Percentiles rank a stretch among this genome's conserved stretches.
Evolutionary conservation across 1,139 yeast species (phyloP).

Genomic region (Sugiyamaella japonica): DNA sequence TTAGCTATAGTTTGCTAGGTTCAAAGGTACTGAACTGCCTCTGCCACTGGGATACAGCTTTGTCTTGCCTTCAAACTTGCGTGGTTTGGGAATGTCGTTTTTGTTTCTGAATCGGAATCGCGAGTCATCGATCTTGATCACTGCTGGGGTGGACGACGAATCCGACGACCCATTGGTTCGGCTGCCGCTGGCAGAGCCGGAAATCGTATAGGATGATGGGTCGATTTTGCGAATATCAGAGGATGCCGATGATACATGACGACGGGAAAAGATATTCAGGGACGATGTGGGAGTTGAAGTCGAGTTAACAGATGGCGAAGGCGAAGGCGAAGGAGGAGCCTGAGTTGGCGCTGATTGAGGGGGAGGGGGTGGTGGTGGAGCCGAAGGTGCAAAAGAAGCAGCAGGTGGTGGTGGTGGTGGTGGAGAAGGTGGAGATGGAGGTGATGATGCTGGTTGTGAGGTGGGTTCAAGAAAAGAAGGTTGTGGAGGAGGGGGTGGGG

Average conservation of each 20-base stretch:
- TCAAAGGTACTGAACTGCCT: constrained; percentile 89
- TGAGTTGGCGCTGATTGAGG: not conserved
- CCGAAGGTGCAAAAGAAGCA: constrained; percentile 17
- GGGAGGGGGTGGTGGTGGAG: constrained; percentile 23
- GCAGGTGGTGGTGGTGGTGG: constrained; percentile 26
- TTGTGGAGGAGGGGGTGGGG: constrained; percentile 31
- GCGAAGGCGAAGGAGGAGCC: constrained; percentile 17
- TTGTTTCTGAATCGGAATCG: constrained; percentile 72
- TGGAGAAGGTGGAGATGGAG: constrained; percentile 24
- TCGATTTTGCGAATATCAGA: constrained; percentile 36
- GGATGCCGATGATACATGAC: constrained; percentile 31
- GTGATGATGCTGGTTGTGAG: constrained; percentile 28
- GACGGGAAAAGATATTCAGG: constrained; percentile 27
- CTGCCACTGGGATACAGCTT: constrained; percentile 94
- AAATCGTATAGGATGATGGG: constrained; percentile 38
- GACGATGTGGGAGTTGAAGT: constrained; percentile 19
- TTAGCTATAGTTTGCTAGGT: constrained; percentile 49
- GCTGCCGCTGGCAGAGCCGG: constrained; percentile 22
- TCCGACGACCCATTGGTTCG: constrained; percentile 24
- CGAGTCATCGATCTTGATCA: constrained; percentile 60
- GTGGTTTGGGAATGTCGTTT: constrained; percentile 76
- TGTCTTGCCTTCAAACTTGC: constrained; percentile 65
- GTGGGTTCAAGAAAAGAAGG: constrained; percentile 21
- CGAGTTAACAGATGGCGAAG: constrained; percentile 27
- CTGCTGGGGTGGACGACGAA: constrained; percentile 17